Evolutionary conservation across 179 eudicot genomes (phyloP), one percentile per base, ranked within the genome.

Genomic region (Gypsophila paniculata): DNA sequence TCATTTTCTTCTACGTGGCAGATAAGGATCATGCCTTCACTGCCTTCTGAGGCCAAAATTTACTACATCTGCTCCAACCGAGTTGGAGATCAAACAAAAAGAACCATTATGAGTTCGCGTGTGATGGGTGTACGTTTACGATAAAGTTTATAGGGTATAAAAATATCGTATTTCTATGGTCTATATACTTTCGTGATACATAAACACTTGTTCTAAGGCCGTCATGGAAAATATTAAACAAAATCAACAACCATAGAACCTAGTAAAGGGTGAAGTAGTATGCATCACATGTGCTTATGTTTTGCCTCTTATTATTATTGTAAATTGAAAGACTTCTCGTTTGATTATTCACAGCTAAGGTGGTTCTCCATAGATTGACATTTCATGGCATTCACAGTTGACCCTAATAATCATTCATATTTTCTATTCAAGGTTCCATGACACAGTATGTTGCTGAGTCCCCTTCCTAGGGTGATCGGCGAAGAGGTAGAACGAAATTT

Each of bases 1-100:
- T 15, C 7, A 12, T 15, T 4, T 54, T 13, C 44, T 61, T 63
- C 69, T 21, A 80, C 86, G 88, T 87, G 87, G 91, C 83, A 84
- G 95, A 89, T 87, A 89, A 89, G 91, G 76, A 72, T 76, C 63
- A 71, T 71, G 49, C 54, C 65, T 64, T 38, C 70, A 68, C 48
- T 25, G 23, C 71, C 71, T 77, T 65, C 59, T 79, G 61, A 10
- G 76, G 82, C 76, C 74, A 29, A 68, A 54, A 66, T 68, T 75
- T 68, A 69, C 73, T 75, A 68, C 76, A 44, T 66, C 60, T 71
- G 62, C 72, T 60, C 18, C 34, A 53, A 51, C 22, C 23, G 23
- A 58, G 70, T 62, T 46, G 52, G 60, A 72, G 52, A 29, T 15
- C 12, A 38, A 12, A 53, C 3, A 38, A n/a, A 72, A 42, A 6